Percentiles rank a stretch among this genome's conserved stretches.
Evolutionary conservation across 1,284 basidiomycete genomes (phyloP).

Genomic region (Moesziomyces sp.): DNA sequence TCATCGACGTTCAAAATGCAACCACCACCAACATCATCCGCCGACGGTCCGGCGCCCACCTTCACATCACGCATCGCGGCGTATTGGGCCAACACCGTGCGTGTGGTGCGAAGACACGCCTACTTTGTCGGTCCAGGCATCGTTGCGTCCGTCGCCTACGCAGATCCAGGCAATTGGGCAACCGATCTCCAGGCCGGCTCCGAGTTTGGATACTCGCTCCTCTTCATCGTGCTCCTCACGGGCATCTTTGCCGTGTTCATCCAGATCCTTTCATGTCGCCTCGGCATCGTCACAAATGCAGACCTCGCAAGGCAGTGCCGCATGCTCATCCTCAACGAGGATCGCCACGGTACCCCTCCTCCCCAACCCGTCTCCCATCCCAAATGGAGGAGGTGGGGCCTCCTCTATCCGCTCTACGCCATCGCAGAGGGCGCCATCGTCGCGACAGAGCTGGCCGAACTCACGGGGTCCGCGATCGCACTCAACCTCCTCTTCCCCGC

Average conservation of each 20-base stretch:
- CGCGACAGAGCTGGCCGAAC: slow-evolving; percentile 72
- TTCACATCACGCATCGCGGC: slow-evolving; percentile 10
- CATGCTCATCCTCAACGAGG: slow-evolving; percentile 53
- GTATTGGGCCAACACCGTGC: slow-evolving; percentile 15
- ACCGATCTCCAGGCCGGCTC: slow-evolving; percentile 67
- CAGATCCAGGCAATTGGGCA: slow-evolving; percentile 65
- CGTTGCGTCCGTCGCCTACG: slow-evolving; percentile 60
- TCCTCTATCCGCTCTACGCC: slow-evolving; percentile 71
- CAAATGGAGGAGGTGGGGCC: slow-evolving; percentile 72
- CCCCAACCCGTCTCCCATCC: slow-evolving; percentile 78
- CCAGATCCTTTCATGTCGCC: slow-evolving; percentile 74
- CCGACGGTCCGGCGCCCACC: neutral
- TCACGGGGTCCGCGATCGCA: slow-evolving; percentile 83
- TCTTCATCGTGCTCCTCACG: slow-evolving; percentile 85
- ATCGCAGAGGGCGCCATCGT: slow-evolving; percentile 81
- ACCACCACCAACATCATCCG: neutral
- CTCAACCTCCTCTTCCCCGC: slow-evolving; percentile 82
- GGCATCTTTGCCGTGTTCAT: slow-evolving; percentile 84
- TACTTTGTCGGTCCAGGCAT: slow-evolving; percentile 60
- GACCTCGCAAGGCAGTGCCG: slow-evolving; percentile 60
- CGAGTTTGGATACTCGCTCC: slow-evolving; percentile 78
- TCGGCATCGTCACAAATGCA: slow-evolving; percentile 71
- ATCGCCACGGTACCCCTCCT: slow-evolving; percentile 59
- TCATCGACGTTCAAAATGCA: no score
- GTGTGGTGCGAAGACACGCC: slow-evolving; percentile 42